Evolutionary conservation across 768 basidiomycete species (phyloP).

Genomic region (Mycena leptocephala): DNA sequence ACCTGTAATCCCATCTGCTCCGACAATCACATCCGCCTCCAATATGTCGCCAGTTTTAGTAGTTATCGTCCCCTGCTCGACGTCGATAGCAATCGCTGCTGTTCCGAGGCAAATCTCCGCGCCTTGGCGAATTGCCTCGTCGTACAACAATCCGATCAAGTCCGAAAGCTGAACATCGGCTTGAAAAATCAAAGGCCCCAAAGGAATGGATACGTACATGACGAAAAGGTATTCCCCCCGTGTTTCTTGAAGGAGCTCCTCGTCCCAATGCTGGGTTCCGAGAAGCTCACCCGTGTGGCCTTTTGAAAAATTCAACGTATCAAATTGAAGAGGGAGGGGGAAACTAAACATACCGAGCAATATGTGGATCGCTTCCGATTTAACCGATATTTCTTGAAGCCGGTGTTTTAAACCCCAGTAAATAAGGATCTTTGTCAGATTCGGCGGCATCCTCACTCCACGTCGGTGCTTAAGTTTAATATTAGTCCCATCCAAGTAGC

Average conservation of each 20-base stretch:
- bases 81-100: not conserved
- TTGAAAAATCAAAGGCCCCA: not conserved
- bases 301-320: not conserved
- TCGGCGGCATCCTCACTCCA: conserved; percentile 19
- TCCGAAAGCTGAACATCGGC: conserved; percentile 1
- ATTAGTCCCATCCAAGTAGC: not conserved
- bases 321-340: not conserved
- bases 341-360: not conserved
- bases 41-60: not conserved
- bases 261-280: conserved; percentile 1
- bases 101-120: not conserved
- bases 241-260: conserved; percentile 8
- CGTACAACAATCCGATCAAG: not conserved
- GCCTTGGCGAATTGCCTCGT: not conserved
- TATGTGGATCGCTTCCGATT: conserved; percentile 11
- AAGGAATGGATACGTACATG: not conserved
- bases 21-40: conserved; percentile 14
- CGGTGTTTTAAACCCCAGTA: conserved; percentile 11
- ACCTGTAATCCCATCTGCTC: conserved; percentile 10
- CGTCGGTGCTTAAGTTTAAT: not conserved
- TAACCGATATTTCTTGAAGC: conserved; percentile 6
- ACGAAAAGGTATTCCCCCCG: conserved; percentile 12
- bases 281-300: not conserved
- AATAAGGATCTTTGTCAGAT: conserved; percentile 15
- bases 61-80: not conserved